Conservation (phyloP, 1,284 basidiomycete genomes). For the Heterobasidion parviporum region DNA sequence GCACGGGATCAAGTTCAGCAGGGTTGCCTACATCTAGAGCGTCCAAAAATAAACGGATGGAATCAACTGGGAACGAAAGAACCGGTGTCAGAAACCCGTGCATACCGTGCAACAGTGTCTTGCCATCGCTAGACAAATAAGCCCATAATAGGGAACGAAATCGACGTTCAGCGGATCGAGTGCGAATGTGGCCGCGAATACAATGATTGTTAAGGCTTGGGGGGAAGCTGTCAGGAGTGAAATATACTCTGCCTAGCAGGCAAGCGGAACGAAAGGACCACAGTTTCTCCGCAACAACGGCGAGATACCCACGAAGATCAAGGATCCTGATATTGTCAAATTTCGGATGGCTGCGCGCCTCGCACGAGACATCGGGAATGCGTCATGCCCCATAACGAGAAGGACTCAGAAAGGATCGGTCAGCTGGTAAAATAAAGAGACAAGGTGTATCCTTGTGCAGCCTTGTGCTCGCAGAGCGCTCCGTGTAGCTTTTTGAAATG, state of each 20-base stretch:
- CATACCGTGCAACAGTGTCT: too few relatives aligned
- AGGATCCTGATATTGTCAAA: background rate
- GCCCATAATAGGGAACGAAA: too few relatives aligned
- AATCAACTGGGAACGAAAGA: too few relatives aligned
- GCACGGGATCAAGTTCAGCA: background rate
- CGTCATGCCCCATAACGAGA: background rate
- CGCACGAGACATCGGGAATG: background rate
- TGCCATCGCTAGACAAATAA: too few relatives aligned
- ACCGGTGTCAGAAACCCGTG: too few relatives aligned
- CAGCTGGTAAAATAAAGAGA: background rate
- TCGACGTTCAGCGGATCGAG: too few relatives aligned
- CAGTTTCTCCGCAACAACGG: constrained; percentile 2
- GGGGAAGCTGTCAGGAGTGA: background rate
- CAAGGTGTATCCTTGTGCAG: too few relatives aligned
- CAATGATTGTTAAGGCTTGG: background rate
- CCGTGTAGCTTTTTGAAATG: too few relatives aligned
- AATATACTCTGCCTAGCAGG: background rate
- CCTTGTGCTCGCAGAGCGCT: too few relatives aligned
- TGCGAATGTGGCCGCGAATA: background rate
- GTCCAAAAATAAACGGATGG: too few relatives aligned
- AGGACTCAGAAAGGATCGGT: background rate
- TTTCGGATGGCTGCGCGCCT: background rate
- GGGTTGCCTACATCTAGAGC: too few relatives aligned
- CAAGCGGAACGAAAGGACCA: background rate
- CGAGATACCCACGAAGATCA: constrained; percentile 10